Base-by-base conservation (phyloP, 2,329 filamentous ascomycete genomes). In the Furcasterigmium sp. region DNA sequence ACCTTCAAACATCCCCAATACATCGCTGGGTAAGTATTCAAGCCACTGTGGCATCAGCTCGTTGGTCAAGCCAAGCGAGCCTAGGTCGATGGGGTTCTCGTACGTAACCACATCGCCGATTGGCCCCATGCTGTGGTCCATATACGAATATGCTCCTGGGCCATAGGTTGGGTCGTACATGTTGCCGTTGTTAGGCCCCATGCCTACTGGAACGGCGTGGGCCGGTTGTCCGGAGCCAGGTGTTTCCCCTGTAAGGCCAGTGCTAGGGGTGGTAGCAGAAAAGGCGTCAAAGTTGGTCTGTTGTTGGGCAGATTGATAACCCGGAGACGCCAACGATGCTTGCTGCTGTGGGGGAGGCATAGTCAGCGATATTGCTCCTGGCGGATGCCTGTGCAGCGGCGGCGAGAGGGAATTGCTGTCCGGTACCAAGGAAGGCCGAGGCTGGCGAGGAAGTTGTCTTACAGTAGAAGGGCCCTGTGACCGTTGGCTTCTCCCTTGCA, bases 71-170 rank as follows among this genome's bases (percentile, higher is more conserved):
- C 80, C 82, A 15, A 90, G 64, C 5, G 78, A 68, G 19, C 76
- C 79, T 70, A 91, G 84, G 50, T 91, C 85, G 26, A 91, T 80
- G 49, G 87, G 85, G 46, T 80, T 84, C 57, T 88, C 81, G 51
- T 91, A 87, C 48, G 85, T 82, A 64, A 90, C 84, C 49, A 67
- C 64, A 37, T 75, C 67, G 47, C 68, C 64, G 42, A 56, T 19
- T 45, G 54, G 17, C 40, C 58, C 46, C 29, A 54, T 51, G 13
- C 50, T 52, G 35, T 50, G 43, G 5, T 53, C 54, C 1, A 60
- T 52, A 6, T 56, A 53, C 8, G 46, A 48, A 26, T 46, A 51
- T 13, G 42, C 46, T 1, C 28, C 46, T 13, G 45, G 37, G 29
- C 44, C 36, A 5, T 35, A 46, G 2, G 39, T 38, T 2, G 43